A percentile compares a stretch with the other conserved stretches of the same genome.
phyloP scores from a whole-genome alignment of 306 rosid species.

The Quercus ilex region DNA sequence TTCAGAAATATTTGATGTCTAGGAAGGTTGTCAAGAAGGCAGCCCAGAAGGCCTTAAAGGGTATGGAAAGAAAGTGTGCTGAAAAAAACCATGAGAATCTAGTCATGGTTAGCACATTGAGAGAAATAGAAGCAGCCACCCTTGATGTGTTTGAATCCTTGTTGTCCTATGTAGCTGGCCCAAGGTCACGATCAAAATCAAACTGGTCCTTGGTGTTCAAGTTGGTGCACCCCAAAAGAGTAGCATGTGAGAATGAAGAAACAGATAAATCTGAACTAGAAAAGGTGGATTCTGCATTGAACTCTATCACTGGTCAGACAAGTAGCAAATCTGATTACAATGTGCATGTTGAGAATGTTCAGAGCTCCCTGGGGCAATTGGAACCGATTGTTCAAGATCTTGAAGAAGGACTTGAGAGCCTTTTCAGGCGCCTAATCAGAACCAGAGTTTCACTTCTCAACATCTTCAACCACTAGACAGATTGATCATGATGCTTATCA shows the following conservation, averaged over 20 bases:
- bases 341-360: neutral
- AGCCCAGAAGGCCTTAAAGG: conserved; percentile 36
- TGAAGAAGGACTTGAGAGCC: conserved; percentile 17
- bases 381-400: conserved; percentile 13
- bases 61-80: conserved; percentile 11
- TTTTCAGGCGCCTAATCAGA: conserved; percentile 4
- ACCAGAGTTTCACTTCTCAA: conserved; percentile 18
- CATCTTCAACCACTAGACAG: conserved; percentile 8
- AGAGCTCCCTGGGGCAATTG: neutral
- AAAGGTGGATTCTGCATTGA: conserved; percentile 12
- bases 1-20: conserved; percentile 42
- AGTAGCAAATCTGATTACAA: neutral
- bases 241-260: conserved; percentile 18
- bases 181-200: conserved; percentile 22
- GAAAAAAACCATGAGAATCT: conserved; percentile 15
- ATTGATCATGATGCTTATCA: neutral
- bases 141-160: conserved; percentile 40
- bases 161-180: conserved; percentile 32
- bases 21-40: conserved; percentile 47
- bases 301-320: neutral
- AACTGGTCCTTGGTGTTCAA: conserved; percentile 44
- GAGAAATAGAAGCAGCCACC: conserved; percentile 34
- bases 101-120: conserved; percentile 25
- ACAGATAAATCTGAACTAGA: conserved; percentile 33
- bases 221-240: conserved; percentile 29